These are phyloP conservation scores for Triticum urartu DNA, from an alignment of 176 grass and related monocot species.

Conservation along the genomic window DNA sequence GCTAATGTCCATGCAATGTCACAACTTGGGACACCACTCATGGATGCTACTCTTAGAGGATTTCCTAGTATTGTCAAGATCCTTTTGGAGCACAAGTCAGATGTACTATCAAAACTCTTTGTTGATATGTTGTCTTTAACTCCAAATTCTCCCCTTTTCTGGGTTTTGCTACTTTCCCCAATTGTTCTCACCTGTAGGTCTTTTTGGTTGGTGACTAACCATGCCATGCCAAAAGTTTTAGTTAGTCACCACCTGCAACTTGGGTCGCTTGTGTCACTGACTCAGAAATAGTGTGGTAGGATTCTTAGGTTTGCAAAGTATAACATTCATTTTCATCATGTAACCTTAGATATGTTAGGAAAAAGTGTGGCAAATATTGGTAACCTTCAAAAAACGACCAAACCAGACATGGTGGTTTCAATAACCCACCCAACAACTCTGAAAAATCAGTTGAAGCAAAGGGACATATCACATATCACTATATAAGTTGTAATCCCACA, in stretches of 20 bases:
- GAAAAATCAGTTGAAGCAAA: background rate
- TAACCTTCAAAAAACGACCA: background rate
- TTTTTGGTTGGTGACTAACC: no score
- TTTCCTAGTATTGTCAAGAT: constrained; percentile 25
- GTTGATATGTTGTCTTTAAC: background rate
- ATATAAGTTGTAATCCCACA: background rate
- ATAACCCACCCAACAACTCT: background rate
- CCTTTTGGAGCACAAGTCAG: constrained; percentile 4
- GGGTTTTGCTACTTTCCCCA: background rate
- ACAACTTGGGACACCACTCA: background rate
- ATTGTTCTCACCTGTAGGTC: background rate
- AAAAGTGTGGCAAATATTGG: no score
- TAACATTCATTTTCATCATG: no score
- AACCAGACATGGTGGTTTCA: background rate
- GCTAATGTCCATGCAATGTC: background rate
- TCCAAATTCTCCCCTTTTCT: background rate
- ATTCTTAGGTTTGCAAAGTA: no score
- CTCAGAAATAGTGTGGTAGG: no score
- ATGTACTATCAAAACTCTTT: background rate
- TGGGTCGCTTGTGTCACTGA: no score
- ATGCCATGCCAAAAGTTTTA: no score
- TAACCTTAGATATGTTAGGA: no score
- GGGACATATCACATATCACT: background rate
- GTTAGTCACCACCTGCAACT: no score
- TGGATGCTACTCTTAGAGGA: constrained; percentile 19